These are phyloP conservation scores for Mucuna pruriens DNA, from an alignment of 306 rosid species.

Conservation along the genomic window DNA sequence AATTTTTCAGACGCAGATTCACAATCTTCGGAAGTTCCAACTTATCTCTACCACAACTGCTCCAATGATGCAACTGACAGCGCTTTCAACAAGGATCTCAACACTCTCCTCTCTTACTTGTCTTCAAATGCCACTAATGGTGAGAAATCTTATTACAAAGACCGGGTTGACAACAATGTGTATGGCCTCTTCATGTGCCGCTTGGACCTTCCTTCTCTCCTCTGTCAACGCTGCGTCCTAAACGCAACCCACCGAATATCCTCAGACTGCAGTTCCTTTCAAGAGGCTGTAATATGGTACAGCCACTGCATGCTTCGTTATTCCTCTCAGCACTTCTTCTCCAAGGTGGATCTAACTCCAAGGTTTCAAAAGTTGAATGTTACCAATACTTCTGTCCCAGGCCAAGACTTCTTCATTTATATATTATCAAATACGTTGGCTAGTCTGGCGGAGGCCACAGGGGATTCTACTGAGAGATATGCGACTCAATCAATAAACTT, in stretches of 20 bases:
- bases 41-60: neutral
- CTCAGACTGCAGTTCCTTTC: neutral
- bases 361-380: neutral
- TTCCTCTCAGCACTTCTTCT: neutral
- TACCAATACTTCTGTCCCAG: no score
- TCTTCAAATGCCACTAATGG: slow-evolving; percentile 31
- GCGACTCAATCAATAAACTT: neutral
- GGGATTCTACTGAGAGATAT: neutral
- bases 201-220: neutral
- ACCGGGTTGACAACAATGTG: neutral
- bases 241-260: neutral
- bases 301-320: slow-evolving; percentile 6
- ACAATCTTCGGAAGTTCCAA: neutral
- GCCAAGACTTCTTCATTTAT: neutral
- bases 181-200: slow-evolving; percentile 34
- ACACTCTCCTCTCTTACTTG: neutral
- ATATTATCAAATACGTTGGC: neutral
- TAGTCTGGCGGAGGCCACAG: neutral
- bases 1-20: neutral
- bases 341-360: neutral
- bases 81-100: neutral
- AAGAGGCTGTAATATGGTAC: neutral
- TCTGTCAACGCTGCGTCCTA: neutral
- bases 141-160: neutral
- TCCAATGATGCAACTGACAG: neutral